phyloP scores from a whole-genome alignment of 2,329 filamentous ascomycete genomes.

The Xylaria sp. region DNA sequence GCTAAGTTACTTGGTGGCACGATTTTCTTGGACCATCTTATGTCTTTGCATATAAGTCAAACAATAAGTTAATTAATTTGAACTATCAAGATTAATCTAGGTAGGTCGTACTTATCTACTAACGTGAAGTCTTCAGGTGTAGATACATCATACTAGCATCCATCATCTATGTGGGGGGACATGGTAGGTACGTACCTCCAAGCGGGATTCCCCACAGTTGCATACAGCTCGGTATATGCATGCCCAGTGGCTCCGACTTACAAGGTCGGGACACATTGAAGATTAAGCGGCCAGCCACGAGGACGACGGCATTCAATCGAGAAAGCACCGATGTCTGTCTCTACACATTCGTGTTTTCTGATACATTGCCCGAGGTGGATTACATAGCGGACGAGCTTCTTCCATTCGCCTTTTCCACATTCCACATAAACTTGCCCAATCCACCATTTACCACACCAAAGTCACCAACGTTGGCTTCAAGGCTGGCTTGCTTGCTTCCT shows the following conservation, averaged over 20 bases:
- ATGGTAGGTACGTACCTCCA: slow-evolving; percentile 15
- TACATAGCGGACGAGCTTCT: slow-evolving; percentile 18
- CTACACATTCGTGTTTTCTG: slow-evolving; percentile 17
- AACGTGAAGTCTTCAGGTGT: too few species aligned
- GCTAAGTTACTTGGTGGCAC: too few species aligned
- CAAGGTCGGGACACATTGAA: slow-evolving; percentile 30
- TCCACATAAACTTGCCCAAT: too few species aligned
- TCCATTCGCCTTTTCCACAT: too few species aligned
- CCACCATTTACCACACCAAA: too few species aligned
- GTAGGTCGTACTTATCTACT: too few species aligned
- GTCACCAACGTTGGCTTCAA: too few species aligned
- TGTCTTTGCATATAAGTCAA: too few species aligned
- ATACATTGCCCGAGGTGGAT: slow-evolving; percentile 29
- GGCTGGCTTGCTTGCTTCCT: background rate
- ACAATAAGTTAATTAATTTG: too few species aligned
- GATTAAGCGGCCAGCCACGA: background rate
- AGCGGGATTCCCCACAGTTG: slow-evolving; percentile 15
- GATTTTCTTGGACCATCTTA: too few species aligned
- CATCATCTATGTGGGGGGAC: too few species aligned
- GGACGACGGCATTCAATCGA: slow-evolving; percentile 14
- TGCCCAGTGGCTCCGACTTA: slow-evolving; percentile 26
- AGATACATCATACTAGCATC: background rate
- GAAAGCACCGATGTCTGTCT: slow-evolving; percentile 21
- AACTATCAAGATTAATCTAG: too few species aligned
- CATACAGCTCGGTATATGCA: slow-evolving; percentile 35